Evolutionary conservation across 2,329 filamentous ascomycete genomes (phyloP).

Genomic region (Grosmannia clavigera): DNA sequence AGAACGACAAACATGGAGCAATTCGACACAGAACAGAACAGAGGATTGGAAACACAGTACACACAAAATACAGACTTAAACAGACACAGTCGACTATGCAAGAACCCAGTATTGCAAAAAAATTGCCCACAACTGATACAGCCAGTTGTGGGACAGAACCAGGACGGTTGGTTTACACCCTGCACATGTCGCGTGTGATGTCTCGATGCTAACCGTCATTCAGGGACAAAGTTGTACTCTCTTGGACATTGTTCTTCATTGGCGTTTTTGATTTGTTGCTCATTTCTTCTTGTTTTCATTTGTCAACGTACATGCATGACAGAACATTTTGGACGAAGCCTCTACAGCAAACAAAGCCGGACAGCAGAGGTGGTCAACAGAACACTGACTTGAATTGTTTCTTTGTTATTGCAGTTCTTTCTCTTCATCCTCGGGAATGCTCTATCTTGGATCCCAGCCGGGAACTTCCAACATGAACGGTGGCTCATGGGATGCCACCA

Average conservation of each 20-base stretch:
- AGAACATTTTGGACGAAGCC: background rate
- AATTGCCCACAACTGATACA: background rate
- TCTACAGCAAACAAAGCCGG: slow-evolving; percentile 4
- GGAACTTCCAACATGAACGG: slow-evolving; percentile 33
- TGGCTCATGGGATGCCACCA: slow-evolving; percentile 43
- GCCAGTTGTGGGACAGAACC: background rate
- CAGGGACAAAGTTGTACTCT: slow-evolving; percentile 47
- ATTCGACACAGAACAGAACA: background rate
- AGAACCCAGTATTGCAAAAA: background rate
- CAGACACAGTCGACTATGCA: background rate
- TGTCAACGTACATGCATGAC: background rate
- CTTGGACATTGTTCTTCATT: slow-evolving; percentile 13
- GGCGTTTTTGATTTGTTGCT: background rate
- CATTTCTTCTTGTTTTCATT: background rate
- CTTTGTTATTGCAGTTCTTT: slow-evolving; percentile 44
- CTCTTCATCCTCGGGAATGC: slow-evolving; percentile 37
- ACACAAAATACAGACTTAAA: background rate
- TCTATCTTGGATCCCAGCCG: slow-evolving; percentile 30
- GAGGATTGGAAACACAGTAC: too few relatives aligned
- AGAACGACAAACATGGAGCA: background rate
- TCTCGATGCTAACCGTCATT: slow-evolving; percentile 12
- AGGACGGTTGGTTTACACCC: slow-evolving; percentile 7
- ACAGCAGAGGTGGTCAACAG: slow-evolving; percentile 30
- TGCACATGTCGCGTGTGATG: background rate
- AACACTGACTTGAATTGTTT: slow-evolving; percentile 35